Base-by-base conservation (phyloP, 2,329 filamentous ascomycete species). In the Aspergillus fumigatiaffinis region DNA sequence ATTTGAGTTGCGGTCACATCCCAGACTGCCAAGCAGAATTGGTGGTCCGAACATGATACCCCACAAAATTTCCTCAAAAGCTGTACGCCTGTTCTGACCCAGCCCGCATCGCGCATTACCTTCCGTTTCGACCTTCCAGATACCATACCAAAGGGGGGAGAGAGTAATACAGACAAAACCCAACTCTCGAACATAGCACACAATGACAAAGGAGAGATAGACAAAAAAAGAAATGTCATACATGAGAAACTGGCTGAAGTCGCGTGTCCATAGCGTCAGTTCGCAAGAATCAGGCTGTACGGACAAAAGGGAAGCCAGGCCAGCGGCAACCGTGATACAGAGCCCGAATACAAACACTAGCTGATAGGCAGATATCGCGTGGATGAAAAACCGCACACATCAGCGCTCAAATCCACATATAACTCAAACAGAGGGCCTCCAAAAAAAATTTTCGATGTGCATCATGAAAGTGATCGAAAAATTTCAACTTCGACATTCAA, bases 101-200 rank as follows among this genome's bases (percentile, higher is more conserved):
- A 65, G 49, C 53, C 57, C 49, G 52, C 56, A 50, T 55, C 49
- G 35, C 58, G 50, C 56, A 56, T 58, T 51, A 29, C 41, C 29
- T 52, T n/a, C n/a, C 50, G 41, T 55, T 57, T 44, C 53, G 52
- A 57, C 41, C 38, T 47, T 49, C 46, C 50, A 44, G 28, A 50
- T 32, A 50, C 53, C 58, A 62, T 32, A 55, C 50, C 53, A 55
- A 58, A 62, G 58, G 44, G 44, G 59, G 60, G 35, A 56, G 55
- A 59, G 51, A 58, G 35, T 41, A 48, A 25, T 49, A 50, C 44
- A 56, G 35, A 57, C 57, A 57, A 54, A 55, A 60, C 46, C 55
- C 56, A 56, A 57, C 58, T 59, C 57, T 54, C 58, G 28, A 60
- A 57, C 59, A 60, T 63, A 58, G 55, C 60, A 58, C 60, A 61